Evolutionary conservation across 345 rosid species (phyloP), one percentile per base, ranked within the genome.

Genomic region (Geranium rotundifolium): DNA sequence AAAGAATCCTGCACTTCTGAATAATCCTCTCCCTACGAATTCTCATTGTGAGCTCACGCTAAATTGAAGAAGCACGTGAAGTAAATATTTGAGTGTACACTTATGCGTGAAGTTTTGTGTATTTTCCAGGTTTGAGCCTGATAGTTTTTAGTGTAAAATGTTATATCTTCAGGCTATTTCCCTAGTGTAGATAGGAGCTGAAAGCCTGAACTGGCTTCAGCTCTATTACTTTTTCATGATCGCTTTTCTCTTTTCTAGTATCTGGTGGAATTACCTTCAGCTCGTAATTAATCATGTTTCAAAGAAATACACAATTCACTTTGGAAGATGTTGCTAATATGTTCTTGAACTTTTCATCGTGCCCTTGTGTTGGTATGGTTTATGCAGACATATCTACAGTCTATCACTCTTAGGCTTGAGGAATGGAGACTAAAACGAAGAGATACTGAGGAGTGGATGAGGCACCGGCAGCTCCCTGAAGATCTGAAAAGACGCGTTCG

Each of bases 381-480:
- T 61, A 52, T 70, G 69, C 72, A 91, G 95, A 89, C 98, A 56
- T 92, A 85, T 72, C 79, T 89, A 70, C 96, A 92, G 77, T 89
- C 95, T 60, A 77, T 89, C 64, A 87, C 89, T 2, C 84, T 87
- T 63, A 80, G 96, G 73, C 89, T 85, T 8, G 95, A 92, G 79
- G 95, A 91, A 76, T 91, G 98, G 96, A 89, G 98, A 67, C 72
- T 89, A 20, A 86, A 84, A 77, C 82, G 84, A 71, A 84, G 96
- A 73, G 98, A 91, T 71, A 89, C 95, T 0, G 96, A 91, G 69
- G 92, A 89, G 69, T 91, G 98, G 98, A 91, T 89, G 96, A 80
- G 79, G 73, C 96, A 89, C 72, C 95, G 95, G 39, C 90, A 87
- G 72, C 95, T 89, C 61, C 98, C 96, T 49, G 91, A 82, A 70